A percentile compares a stretch with the other conserved stretches of the same genome.
These are phyloP conservation scores for Phytophthora pluvialis DNA, from an alignment of 352 stramenopile genomes.

Conservation along the genomic window DNA sequence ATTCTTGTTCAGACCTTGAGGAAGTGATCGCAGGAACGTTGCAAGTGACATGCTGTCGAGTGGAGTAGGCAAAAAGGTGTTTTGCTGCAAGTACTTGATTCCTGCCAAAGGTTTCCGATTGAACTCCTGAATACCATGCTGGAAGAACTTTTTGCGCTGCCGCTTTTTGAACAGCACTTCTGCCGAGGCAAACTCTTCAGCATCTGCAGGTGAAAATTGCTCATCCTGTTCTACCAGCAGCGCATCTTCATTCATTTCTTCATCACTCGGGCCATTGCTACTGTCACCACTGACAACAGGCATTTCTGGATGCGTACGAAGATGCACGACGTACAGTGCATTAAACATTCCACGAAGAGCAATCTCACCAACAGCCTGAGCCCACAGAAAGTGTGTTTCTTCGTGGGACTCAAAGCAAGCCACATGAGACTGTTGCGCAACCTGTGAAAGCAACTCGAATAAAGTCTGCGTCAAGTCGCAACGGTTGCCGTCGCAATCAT, in stretches of 20 bases:
- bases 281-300: slow-evolving; percentile 13
- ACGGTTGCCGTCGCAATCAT: slow-evolving; percentile 98
- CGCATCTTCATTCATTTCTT: slow-evolving; percentile 40
- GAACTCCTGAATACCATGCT: slow-evolving; percentile 92
- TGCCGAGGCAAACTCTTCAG: slow-evolving; percentile 45
- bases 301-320: slow-evolving; percentile 50
- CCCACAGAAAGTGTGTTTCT: slow-evolving; percentile 75
- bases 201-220: slow-evolving; percentile 3
- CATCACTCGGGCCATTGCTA: slow-evolving; percentile 33
- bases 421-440: slow-evolving; percentile 62
- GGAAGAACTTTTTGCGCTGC: slow-evolving; percentile 84
- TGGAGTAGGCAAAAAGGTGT: slow-evolving; percentile 78
- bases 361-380: slow-evolving; percentile 68
- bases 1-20: slow-evolving; percentile 84
- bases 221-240: slow-evolving; percentile 40
- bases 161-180: slow-evolving; percentile 65
- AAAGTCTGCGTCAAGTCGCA: slow-evolving; percentile 92
- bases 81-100: slow-evolving; percentile 85
- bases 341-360: slow-evolving; percentile 79
- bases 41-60: slow-evolving; percentile 86
- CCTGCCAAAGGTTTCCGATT: slow-evolving; percentile 94
- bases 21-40: slow-evolving; percentile 81
- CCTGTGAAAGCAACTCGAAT: slow-evolving; percentile 94
- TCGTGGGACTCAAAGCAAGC: slow-evolving; percentile 79
- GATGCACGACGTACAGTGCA: slow-evolving; percentile 75